Evolutionary conservation across 2,329 filamentous ascomycete genomes (phyloP).

Genomic region (Orbilia quercus): DNA sequence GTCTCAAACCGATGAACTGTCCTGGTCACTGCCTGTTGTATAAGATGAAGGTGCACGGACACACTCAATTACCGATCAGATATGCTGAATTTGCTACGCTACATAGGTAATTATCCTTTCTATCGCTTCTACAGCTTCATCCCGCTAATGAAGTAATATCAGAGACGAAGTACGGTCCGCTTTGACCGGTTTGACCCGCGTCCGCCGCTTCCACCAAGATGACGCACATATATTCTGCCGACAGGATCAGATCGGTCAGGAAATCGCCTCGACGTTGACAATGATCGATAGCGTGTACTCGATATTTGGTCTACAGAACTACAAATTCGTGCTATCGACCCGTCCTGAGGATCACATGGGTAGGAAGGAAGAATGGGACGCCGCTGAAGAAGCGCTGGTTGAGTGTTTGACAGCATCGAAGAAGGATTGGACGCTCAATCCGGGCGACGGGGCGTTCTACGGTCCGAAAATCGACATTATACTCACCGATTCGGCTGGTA

Average conservation of each 20-base stretch:
- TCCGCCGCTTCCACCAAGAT: constrained; percentile 88
- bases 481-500: constrained; percentile 80
- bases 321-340: constrained; percentile 81
- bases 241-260: constrained; percentile 77
- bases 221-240: constrained; percentile 92
- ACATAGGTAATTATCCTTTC: constrained; percentile 57
- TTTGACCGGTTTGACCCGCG: constrained; percentile 82
- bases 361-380: constrained; percentile 72
- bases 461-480: constrained; percentile 93
- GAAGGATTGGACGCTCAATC: constrained; percentile 77
- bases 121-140: no score
- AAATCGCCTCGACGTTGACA: constrained; percentile 78
- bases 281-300: constrained; percentile 79
- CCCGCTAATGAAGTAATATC: constrained; percentile 29
- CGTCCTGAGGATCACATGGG: constrained; percentile 81
- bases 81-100: constrained; percentile 77
- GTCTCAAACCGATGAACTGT: constrained; percentile 93
- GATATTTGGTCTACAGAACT: constrained; percentile 76
- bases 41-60: constrained; percentile 76
- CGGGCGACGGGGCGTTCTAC: constrained; percentile 89
- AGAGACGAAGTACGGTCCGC: constrained; percentile 86
- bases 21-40: constrained; percentile 89
- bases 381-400: constrained; percentile 75
- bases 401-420: constrained; percentile 73
- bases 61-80: constrained; percentile 82